Conservation (phyloP, 164 flowering plant species). For the Chimonanthus salicifolius region DNA sequence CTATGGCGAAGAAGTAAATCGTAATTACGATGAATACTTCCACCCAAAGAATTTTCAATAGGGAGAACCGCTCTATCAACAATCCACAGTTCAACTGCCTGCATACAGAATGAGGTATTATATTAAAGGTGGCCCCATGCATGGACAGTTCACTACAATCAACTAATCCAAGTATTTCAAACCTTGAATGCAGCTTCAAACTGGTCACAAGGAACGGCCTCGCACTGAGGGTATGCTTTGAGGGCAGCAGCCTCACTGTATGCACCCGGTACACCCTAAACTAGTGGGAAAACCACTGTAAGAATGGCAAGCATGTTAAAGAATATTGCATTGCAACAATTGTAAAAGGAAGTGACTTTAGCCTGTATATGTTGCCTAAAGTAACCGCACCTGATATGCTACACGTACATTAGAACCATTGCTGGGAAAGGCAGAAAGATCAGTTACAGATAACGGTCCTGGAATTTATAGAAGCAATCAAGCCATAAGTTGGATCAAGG, state of each 20-base stretch:
- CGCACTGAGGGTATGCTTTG: constrained; percentile 61
- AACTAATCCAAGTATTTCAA: constrained; percentile 1
- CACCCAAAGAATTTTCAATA: constrained; percentile 63
- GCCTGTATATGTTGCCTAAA: background rate
- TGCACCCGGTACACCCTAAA: constrained; percentile 57
- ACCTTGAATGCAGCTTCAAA: constrained; percentile 70
- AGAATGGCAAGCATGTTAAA: background rate
- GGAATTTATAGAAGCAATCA: constrained; percentile 8
- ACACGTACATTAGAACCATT: constrained; percentile 40
- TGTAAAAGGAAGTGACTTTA: background rate
- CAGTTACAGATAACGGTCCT: constrained; percentile 48
- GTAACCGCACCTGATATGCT: constrained; percentile 41
- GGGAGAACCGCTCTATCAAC: constrained; percentile 72
- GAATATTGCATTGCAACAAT: background rate
- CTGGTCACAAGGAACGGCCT: constrained; percentile 65
- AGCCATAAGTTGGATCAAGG: background rate
- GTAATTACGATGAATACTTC: constrained; percentile 66
- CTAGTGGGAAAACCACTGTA: constrained; percentile 11
- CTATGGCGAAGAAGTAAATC: constrained; percentile 70
- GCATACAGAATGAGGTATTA: constrained; percentile 10
- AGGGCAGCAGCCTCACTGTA: constrained; percentile 62
- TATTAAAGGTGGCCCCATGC: background rate
- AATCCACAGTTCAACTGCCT: constrained; percentile 76
- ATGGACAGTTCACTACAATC: background rate
- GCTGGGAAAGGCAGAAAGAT: constrained; percentile 27